Evolutionary conservation across 148 eudicot genomes (phyloP), one percentile per base, ranked within the genome.

Genomic region (Silene conica): DNA sequence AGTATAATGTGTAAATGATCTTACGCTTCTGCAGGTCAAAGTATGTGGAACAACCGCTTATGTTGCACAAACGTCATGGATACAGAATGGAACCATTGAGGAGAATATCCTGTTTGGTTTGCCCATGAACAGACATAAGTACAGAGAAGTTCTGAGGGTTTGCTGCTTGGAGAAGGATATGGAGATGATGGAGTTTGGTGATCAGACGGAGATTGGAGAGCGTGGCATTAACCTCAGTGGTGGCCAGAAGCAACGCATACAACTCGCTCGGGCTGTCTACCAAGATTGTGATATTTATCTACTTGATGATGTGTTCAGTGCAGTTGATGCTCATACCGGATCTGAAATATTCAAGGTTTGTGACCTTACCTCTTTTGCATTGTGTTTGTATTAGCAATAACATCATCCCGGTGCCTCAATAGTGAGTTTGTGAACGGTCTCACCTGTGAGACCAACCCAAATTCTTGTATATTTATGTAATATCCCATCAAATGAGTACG

Each of bases 241-340:
- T 57, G 99, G 99, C 21, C 99, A 95, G 73, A 95, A 95, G 83
- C 99, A 95, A 79, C 71, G 97, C 28, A 89, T 92, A 69, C 99
- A 95, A 63, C 96, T 95, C 13, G 99, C 99, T 19, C 77, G 99
- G 74, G 99, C 99, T 74, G 94, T 95, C 41, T 95, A 92, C 82
- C 98, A 95, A 82, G 93, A 92, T 71, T 92, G 89, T 68, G 98
- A 95, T 73, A 87, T 95, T 6, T 95, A 95, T 83, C 83, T 95
- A n/a, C 97, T 95, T 67, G 99, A 95, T 80, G 99, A 95, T 77
- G 87, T 95, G 9, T 90, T 95, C 69, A 92, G 97, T 70, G 99
- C 97, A 0, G 97, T 95, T 57, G 99, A 95, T 92, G 99, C 99
- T 72, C 99, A 95, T 75, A 95, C 97, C 14, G 99, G 99, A 8